Evolutionary conservation across 805 yeast genomes (phyloP).

Genomic region (Candida hungchunana): DNA sequence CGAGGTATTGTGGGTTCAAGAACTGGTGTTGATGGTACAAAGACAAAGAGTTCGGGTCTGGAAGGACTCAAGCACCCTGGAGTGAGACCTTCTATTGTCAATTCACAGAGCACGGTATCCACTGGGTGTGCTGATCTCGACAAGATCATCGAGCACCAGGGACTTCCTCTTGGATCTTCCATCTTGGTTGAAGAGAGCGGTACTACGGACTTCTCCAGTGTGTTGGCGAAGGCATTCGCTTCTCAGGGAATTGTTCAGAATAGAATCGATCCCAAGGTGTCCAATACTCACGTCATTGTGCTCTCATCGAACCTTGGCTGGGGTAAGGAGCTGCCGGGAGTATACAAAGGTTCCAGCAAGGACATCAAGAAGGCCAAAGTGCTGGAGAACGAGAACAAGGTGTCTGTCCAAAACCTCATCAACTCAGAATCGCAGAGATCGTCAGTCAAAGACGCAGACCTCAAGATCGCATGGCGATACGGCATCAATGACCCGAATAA

Average conservation of each 20-base stretch:
- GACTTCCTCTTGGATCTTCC: constrained; percentile 75
- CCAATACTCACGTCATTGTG: constrained; percentile 58
- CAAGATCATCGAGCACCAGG: constrained; percentile 70
- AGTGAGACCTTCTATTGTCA: constrained; percentile 65
- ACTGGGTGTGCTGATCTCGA: constrained; percentile 81
- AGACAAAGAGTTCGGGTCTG: constrained; percentile 10
- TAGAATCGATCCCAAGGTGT: constrained; percentile 37
- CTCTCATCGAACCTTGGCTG: constrained; percentile 56
- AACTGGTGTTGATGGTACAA: constrained; percentile 8
- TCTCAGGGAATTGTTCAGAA: constrained; percentile 74
- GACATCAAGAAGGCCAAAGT: constrained; percentile 62
- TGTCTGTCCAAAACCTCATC: constrained; percentile 65
- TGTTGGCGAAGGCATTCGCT: constrained; percentile 62
- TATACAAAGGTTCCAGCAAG: constrained; percentile 62
- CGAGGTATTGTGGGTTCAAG: constrained; percentile 8
- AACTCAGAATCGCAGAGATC: too few relatives aligned
- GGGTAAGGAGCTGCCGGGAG: constrained; percentile 72
- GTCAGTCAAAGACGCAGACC: constrained; percentile 33
- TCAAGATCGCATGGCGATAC: constrained; percentile 95
- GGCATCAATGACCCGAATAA: constrained; percentile 42
- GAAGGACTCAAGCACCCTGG: constrained; percentile 40
- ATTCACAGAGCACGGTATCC: constrained; percentile 73
- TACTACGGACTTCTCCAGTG: constrained; percentile 80
- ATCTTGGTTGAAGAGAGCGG: constrained; percentile 78
- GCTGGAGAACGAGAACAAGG: constrained; percentile 50